Percentiles rank a stretch among this genome's conserved stretches.
These are phyloP conservation scores for Tolypocladium endophyticum DNA, from an alignment of 2,329 filamentous ascomycete genomes.

Conservation along the genomic window DNA sequence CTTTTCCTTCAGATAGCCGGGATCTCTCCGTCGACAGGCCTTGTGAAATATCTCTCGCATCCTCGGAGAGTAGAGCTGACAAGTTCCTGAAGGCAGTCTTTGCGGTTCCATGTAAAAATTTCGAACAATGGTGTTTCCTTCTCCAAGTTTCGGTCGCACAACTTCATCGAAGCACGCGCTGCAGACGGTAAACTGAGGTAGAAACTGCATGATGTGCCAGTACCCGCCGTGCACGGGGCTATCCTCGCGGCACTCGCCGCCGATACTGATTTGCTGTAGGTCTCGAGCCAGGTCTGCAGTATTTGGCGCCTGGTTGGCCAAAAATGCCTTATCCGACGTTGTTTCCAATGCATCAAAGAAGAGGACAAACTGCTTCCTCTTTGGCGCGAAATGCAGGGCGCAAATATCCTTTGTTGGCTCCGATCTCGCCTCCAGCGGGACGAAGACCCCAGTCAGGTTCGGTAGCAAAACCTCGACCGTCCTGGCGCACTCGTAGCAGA, in stretches of 20 bases:
- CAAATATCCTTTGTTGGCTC: conserved; percentile 48
- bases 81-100: conserved; percentile 45
- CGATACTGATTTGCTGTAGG: conserved; percentile 44
- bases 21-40: conserved; percentile 57
- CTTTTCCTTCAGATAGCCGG: conserved; percentile 48
- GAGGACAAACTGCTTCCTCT: conserved; percentile 42
- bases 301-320: conserved; percentile 38
- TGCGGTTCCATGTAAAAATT: conserved; percentile 55
- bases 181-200: conserved; percentile 76
- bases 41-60: conserved; percentile 67
- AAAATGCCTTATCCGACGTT: conserved; percentile 39
- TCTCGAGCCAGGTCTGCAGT: conserved; percentile 53
- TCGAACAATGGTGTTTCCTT: conserved; percentile 43
- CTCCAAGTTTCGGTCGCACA: conserved; percentile 56
- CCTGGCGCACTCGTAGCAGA: conserved; percentile 65
- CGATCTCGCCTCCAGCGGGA: conserved; percentile 34
- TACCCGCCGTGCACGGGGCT: conserved; percentile 47
- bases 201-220: conserved; percentile 69
- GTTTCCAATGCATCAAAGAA: conserved; percentile 53
- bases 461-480: conserved; percentile 67
- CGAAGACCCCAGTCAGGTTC: conserved; percentile 56
- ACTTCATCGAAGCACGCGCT: conserved; percentile 76
- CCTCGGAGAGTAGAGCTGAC: conserved; percentile 69
- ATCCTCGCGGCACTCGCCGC: conserved; percentile 56
- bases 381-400: conserved; percentile 50